Conservation (phyloP, 495 filamentous ascomycete genomes). For the Penicillium turbatum region DNA sequence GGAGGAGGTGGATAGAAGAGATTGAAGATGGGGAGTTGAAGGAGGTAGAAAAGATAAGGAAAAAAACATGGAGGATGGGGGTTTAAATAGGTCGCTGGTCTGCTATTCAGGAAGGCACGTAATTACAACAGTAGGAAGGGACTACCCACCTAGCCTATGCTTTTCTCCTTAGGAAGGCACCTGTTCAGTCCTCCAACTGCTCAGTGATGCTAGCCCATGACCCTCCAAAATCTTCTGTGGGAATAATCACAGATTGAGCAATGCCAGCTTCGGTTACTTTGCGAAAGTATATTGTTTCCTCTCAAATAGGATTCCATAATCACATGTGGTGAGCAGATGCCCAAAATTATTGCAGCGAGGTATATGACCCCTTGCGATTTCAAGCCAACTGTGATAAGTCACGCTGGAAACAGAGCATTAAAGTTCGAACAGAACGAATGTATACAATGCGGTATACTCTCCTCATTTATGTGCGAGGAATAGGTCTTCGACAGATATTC, state of each 20-base stretch:
- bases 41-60: too few species aligned
- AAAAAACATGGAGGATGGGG: too few species aligned
- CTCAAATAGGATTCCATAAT: conserved; percentile 43
- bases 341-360: conserved; percentile 40
- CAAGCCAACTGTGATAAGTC: conserved; percentile 47
- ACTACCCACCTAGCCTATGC: too few species aligned
- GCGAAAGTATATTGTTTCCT: conserved; percentile 40
- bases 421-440: conserved; percentile 46
- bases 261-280: not conserved
- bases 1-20: too few species aligned
- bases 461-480: conserved; percentile 53
- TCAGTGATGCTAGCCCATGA: not conserved
- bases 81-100: too few species aligned
- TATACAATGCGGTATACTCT: conserved; percentile 49
- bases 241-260: not conserved
- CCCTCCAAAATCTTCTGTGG: not conserved
- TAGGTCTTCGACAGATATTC: conserved; percentile 46
- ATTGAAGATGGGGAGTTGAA: too few species aligned
- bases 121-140: too few species aligned
- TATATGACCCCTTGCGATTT: conserved; percentile 48
- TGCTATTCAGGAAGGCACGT: too few species aligned
- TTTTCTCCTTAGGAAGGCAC: too few species aligned
- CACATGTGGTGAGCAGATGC: not conserved
- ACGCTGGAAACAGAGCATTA: conserved; percentile 46
- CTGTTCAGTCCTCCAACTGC: not conserved